Percentiles rank a stretch among this genome's conserved stretches.
Conservation (phyloP, 768 basidiomycete species). For the Rhizopogon vesiculosus region DNA sequence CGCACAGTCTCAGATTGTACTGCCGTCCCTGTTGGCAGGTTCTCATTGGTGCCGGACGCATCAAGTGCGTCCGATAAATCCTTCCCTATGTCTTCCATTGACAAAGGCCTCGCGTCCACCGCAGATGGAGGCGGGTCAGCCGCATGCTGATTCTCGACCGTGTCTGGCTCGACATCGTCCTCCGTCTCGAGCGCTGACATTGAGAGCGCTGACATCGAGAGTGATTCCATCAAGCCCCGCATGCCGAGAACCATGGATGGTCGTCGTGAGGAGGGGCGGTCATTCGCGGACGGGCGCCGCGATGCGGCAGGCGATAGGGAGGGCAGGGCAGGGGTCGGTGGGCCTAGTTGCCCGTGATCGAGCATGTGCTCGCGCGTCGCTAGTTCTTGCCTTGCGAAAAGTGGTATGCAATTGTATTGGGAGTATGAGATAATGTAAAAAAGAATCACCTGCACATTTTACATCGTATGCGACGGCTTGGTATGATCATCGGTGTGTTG, state of each 20-base stretch:
- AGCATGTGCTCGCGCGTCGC: constrained; percentile 93
- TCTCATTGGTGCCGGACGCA: background rate
- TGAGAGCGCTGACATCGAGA: constrained; percentile 51
- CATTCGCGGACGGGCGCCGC: constrained; percentile 33
- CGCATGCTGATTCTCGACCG: constrained; percentile 6
- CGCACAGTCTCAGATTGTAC: background rate
- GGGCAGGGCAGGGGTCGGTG: constrained; percentile 51
- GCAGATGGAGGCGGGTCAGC: constrained; percentile 1
- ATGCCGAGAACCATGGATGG: constrained; percentile 21
- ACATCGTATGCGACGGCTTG: constrained; percentile 73
- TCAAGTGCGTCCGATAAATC: constrained; percentile 27
- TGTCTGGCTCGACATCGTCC: constrained; percentile 28
- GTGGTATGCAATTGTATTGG: background rate
- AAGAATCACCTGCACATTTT: constrained; percentile 77
- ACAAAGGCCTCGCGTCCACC: constrained; percentile 14
- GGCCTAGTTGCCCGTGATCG: constrained; percentile 77
- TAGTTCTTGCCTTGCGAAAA: constrained; percentile 59
- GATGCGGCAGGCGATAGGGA: constrained; percentile 44
- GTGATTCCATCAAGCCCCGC: constrained; percentile 32
- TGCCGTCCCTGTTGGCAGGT: background rate
- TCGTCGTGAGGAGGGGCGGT: constrained; percentile 13
- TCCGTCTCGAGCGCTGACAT: constrained; percentile 53
- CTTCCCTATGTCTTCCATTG: constrained; percentile 28
- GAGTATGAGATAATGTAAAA: background rate
- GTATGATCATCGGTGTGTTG: constrained; percentile 50